These are phyloP conservation scores for Solidago caesia DNA, from an alignment of 129 eudicot genomes.

Conservation along the genomic window DNA sequence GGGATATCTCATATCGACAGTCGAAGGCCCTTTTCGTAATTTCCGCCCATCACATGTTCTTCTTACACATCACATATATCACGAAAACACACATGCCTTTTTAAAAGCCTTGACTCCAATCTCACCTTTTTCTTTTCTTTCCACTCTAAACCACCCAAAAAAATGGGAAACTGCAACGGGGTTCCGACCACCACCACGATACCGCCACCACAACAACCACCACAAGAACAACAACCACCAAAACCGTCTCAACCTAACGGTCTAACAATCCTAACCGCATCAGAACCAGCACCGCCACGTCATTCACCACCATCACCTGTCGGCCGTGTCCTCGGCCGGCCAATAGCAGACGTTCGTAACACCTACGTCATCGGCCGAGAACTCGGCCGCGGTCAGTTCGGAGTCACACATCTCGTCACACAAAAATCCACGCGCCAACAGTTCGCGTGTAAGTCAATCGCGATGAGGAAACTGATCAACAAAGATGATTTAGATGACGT, in stretches of 20 bases:
- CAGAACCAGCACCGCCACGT: conserved; percentile 42
- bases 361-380: conserved; percentile 79
- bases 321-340: conserved; percentile 97
- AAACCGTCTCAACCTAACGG: conserved; percentile 24
- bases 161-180: conserved; percentile 79
- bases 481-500: conserved; percentile 85
- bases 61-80: not conserved
- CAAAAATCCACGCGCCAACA: conserved; percentile 59
- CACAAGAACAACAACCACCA: not conserved
- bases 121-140: not conserved
- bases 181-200: conserved; percentile 35
- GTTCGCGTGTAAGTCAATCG: conserved; percentile 94
- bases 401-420: conserved; percentile 82
- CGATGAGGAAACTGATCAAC: conserved; percentile 69
- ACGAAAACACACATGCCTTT: not conserved
- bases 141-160: not conserved
- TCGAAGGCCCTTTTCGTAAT: not conserved
- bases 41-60: not conserved
- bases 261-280: conserved; percentile 39
- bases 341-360: conserved; percentile 72
- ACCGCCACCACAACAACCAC: conserved; percentile 28
- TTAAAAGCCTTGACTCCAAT: not conserved
- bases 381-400: conserved; percentile 99
- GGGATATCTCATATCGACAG: not conserved
- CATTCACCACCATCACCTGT: conserved; percentile 36